Evolutionary conservation across 306 rosid species (phyloP), one percentile per base, ranked within the genome.

Genomic region (Alnus glutinosa): DNA sequence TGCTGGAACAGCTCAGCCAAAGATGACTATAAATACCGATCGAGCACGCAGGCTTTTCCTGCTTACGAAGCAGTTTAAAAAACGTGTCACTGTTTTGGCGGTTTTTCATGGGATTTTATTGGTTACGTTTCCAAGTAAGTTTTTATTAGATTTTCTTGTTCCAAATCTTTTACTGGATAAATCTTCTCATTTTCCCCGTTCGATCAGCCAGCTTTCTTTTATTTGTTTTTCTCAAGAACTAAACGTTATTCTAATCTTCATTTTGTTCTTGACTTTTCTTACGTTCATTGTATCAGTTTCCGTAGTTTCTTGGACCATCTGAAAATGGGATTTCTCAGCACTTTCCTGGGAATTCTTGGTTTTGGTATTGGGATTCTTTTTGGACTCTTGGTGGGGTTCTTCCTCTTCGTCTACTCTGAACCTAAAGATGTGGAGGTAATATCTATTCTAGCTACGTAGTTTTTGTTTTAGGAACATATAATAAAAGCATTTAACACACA

Each of bases 381-480:
- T 58, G 99, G 99, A 6, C 87, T 96, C 73, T 59, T 96, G 67
- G 80, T 89, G 12, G 98, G 99, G 1, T 96, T 96, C 86, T 89
- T 84, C 79, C 77, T 93, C 70, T 93, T 93, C 82, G 75, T 95
- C 71, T 90, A 87, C 79, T 86, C 99, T 0, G 79, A 88, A 73
- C 85, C 97, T 71, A 85, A 83, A 64, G 86, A 83, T 82, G 88
- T 86, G 14, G 77, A 89, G 98, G 98, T 42, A 42, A 62, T 2
- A 19, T 32, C 50, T 57, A 19, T 39, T 67, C 44, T 48, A 7
- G 16, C 15, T 30, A 42, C 64, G 9, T n/a, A 51, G n/a, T 78
- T 55, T 55, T 78, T 82, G 67, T 58, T 23, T 23, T 59, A 66
- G 39, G 42, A 37, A 66, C 8, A 39, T 14, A 34, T 8, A 39